These are phyloP conservation scores for Arabis alpina DNA, from an alignment of 345 rosid species.

Conservation along the genomic window DNA sequence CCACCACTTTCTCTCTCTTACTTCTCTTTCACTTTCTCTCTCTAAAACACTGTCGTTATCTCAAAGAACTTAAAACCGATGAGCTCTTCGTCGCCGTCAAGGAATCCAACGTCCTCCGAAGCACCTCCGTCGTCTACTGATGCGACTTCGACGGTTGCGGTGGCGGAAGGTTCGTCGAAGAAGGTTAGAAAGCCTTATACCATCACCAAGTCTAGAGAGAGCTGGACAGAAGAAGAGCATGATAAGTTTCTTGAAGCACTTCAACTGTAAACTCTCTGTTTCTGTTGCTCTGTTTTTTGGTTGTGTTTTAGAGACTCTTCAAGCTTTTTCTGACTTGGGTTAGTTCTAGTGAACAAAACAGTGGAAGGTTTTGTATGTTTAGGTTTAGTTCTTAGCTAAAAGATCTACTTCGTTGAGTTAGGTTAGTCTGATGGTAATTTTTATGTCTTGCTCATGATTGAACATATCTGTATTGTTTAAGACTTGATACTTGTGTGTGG, in stretches of 20 bases:
- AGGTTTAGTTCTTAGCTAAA: no score
- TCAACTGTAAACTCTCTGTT: conserved; percentile 59
- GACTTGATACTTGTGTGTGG: background rate
- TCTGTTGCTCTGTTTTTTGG: background rate
- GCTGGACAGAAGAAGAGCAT: conserved; percentile 98
- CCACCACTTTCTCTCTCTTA: conserved; percentile 30
- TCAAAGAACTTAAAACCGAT: conserved; percentile 6
- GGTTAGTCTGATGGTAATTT: no score
- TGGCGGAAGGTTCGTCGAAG: conserved; percentile 57
- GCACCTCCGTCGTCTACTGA: conserved; percentile 48
- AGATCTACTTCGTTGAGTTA: no score
- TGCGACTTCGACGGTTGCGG: conserved; percentile 29
- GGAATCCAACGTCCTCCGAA: conserved; percentile 42
- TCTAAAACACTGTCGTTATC: conserved; percentile 10
- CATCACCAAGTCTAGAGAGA: conserved; percentile 98
- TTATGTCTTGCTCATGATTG: no score
- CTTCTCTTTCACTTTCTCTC: background rate
- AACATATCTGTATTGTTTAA: background rate
- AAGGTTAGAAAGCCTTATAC: conserved; percentile 95
- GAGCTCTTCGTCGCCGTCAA: conserved; percentile 53
- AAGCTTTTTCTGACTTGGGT: background rate
- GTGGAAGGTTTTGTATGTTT: background rate
- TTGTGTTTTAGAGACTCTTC: background rate
- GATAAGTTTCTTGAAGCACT: conserved; percentile 99
- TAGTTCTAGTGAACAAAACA: conserved; percentile 4